phyloP scores from a whole-genome alignment of 176 grass and related monocot genomes.

The Triticum timopheevii region DNA sequence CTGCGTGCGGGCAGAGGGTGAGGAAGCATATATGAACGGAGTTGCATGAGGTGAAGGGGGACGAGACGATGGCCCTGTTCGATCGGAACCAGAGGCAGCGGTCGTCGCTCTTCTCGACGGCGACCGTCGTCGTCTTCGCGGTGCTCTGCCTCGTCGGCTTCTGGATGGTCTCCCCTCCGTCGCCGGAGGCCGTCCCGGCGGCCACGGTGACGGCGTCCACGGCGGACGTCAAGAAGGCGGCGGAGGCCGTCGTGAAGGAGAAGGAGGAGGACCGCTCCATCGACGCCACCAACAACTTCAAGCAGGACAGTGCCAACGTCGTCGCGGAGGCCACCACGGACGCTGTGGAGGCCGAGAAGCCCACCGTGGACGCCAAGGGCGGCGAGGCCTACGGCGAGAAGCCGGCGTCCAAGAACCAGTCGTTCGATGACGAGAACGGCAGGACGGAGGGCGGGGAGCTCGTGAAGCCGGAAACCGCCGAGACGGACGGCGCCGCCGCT shows the following conservation, averaged over 20 bases:
- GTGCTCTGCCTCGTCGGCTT: constrained; percentile 76
- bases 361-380: neutral
- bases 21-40: neutral
- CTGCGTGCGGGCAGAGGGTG: neutral
- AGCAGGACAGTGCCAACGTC: constrained; percentile 52
- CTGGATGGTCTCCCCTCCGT: constrained; percentile 68
- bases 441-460: constrained; percentile 69
- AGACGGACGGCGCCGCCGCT: constrained; percentile 30
- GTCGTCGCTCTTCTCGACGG: constrained; percentile 66
- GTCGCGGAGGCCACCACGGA: neutral
- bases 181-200: constrained; percentile 42
- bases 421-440: constrained; percentile 79
- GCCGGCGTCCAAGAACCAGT: constrained; percentile 33
- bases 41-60: constrained; percentile 24
- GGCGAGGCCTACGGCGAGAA: constrained; percentile 19
- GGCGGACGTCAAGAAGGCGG: constrained; percentile 16
- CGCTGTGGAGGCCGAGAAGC: constrained; percentile 13
- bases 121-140: constrained; percentile 57
- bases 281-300: constrained; percentile 59
- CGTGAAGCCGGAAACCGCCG: constrained; percentile 47
- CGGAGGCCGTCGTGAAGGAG: constrained; percentile 20
- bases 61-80: constrained; percentile 58
- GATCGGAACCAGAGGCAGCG: constrained; percentile 59
- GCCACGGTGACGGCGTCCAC: constrained; percentile 9
- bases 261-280: constrained; percentile 64